Evolutionary conservation across 164 flowering plant genomes (phyloP).

Genomic region (Annona cherimola): DNA sequence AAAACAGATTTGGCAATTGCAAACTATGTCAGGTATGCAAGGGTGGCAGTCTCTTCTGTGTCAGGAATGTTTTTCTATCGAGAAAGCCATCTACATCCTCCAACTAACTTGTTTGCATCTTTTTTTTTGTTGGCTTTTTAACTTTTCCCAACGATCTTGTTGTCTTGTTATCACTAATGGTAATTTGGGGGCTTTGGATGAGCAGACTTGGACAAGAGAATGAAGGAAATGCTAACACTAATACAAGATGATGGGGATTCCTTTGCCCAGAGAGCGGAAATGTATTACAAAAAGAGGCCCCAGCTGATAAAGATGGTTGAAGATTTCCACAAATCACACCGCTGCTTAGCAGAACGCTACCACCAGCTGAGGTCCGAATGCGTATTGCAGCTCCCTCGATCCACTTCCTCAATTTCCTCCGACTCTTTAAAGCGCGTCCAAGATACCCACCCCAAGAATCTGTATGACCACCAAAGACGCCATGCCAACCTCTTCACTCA

Average conservation of each 20-base stretch:
- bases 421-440: constrained; percentile 13
- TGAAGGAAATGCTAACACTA: constrained; percentile 24
- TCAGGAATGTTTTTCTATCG: no score
- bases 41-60: no score
- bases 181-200: neutral
- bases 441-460: neutral
- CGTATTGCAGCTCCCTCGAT: neutral
- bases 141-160: neutral
- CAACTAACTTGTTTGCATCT: no score
- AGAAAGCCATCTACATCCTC: no score
- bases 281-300: constrained; percentile 15
- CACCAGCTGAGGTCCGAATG: constrained; percentile 20
- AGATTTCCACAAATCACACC: constrained; percentile 29
- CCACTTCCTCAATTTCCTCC: constrained; percentile 18
- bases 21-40: no score
- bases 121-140: no score
- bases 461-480: neutral
- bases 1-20: no score
- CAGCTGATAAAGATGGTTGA: constrained; percentile 27
- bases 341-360: constrained; percentile 27
- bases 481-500: constrained; percentile 8
- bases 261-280: constrained; percentile 28
- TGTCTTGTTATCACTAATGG: neutral
- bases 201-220: constrained; percentile 30
- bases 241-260: constrained; percentile 33